A percentile compares a stretch with the other conserved stretches of the same genome.
Evolutionary conservation across 176 grass and related monocot species (phyloP).

Genomic region (Phragmites australis): DNA sequence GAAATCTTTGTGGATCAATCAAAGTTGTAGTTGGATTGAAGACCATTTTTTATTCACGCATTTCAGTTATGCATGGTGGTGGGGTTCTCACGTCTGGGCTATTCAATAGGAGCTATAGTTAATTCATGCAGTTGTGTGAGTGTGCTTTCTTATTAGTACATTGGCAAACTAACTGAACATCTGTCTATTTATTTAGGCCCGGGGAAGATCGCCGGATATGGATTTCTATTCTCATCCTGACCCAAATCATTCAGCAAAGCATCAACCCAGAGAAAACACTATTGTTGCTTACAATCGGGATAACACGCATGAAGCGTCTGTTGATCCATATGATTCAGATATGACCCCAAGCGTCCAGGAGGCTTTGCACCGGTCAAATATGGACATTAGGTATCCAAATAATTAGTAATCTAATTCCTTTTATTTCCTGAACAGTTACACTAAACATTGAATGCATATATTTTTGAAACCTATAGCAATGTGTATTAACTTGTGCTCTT

Average conservation of each 20-base stretch:
- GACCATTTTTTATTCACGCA: background rate
- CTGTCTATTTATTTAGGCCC: conserved; percentile 52
- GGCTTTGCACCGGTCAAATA: conserved; percentile 87
- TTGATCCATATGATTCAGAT: conserved; percentile 73
- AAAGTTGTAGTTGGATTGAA: background rate
- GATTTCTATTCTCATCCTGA: conserved; percentile 73
- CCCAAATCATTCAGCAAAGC: conserved; percentile 42
- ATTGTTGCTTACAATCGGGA: conserved; percentile 42
- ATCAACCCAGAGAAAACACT: conserved; percentile 45
- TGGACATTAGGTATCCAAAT: conserved; percentile 78
- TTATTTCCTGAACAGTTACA: background rate
- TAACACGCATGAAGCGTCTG: conserved; percentile 37
- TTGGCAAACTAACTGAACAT: conserved; percentile 39
- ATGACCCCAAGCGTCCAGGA: conserved; percentile 89
- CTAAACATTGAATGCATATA: background rate
- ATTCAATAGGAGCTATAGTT: background rate
- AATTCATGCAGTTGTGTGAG: background rate
- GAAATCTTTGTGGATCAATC: background rate
- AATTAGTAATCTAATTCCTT: background rate
- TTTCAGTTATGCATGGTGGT: background rate
- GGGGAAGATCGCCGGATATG: conserved; percentile 52
- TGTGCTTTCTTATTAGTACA: conserved; percentile 19
- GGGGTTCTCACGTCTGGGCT: conserved; percentile 1
- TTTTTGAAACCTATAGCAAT: conserved; percentile 19
- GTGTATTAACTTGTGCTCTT: background rate